Evolutionary conservation across 345 rosid genomes (phyloP).

Genomic region (Brassica rapa): DNA sequence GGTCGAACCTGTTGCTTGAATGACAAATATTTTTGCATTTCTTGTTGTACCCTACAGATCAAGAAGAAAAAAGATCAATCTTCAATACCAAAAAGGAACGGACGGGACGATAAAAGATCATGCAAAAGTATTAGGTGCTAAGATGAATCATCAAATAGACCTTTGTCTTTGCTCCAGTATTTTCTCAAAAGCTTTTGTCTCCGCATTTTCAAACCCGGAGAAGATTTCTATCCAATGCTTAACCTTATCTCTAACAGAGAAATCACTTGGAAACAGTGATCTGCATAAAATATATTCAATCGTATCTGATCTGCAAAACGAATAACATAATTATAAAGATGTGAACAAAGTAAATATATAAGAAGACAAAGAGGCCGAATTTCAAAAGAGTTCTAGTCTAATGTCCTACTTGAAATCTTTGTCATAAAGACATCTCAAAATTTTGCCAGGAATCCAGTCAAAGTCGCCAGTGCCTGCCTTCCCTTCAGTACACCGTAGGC

Average conservation of each 20-base stretch:
- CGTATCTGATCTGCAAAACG: slow-evolving; percentile 80
- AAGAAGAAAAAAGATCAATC: slow-evolving; percentile 49
- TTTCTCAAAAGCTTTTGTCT: slow-evolving; percentile 85
- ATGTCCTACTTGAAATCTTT: slow-evolving; percentile 80
- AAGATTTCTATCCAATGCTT: slow-evolving; percentile 78
- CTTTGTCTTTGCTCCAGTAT: slow-evolving; percentile 95
- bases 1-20: slow-evolving; percentile 82
- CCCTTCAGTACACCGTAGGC: slow-evolving; percentile 53
- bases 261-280: slow-evolving; percentile 66
- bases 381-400: neutral
- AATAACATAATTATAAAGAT: slow-evolving; percentile 3
- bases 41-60: slow-evolving; percentile 89
- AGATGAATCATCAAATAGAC: slow-evolving; percentile 45
- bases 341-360: neutral
- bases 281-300: slow-evolving; percentile 74
- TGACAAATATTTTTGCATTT: slow-evolving; percentile 87
- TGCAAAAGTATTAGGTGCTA: slow-evolving; percentile 26
- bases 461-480: slow-evolving; percentile 51
- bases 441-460: slow-evolving; percentile 98
- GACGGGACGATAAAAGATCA: slow-evolving; percentile 19
- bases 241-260: slow-evolving; percentile 64
- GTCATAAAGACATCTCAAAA: slow-evolving; percentile 91
- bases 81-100: slow-evolving; percentile 39
- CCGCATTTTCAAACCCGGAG: slow-evolving; percentile 79
- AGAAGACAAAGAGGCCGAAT: neutral